phyloP scores from a whole-genome alignment of 768 basidiomycete genomes.

The Leucocoprinus sp. region DNA sequence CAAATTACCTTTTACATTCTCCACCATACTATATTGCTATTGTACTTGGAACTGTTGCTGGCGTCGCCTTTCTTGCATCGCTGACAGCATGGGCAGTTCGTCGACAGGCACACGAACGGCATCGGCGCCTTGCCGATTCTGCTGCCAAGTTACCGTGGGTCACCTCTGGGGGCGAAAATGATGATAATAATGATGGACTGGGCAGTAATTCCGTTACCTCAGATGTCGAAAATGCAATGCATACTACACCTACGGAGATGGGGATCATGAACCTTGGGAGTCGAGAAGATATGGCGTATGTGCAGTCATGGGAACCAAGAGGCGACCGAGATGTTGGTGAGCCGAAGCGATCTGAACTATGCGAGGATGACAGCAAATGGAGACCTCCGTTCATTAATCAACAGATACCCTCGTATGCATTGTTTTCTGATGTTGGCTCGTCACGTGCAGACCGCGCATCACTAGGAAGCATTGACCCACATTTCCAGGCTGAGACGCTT shows the following conservation, averaged over 20 bases:
- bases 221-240: slow-evolving; percentile 15
- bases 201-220: slow-evolving; percentile 17
- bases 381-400: slow-evolving; percentile 15
- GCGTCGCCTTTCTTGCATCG: slow-evolving; percentile 35
- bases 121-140: slow-evolving; percentile 25
- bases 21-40: slow-evolving; percentile 44
- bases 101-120: slow-evolving; percentile 23
- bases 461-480: slow-evolving; percentile 3
- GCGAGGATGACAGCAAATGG: slow-evolving; percentile 15
- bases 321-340: slow-evolving; percentile 37
- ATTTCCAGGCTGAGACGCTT: slow-evolving; percentile 6
- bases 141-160: slow-evolving; percentile 27
- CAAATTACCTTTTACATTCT: slow-evolving; percentile 19
- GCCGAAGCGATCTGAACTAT: slow-evolving; percentile 26
- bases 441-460: slow-evolving; percentile 3
- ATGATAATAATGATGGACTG: slow-evolving; percentile 17
- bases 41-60: slow-evolving; percentile 37
- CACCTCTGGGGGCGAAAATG: slow-evolving; percentile 7
- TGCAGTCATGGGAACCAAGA: slow-evolving; percentile 27
- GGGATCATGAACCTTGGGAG: slow-evolving; percentile 19
- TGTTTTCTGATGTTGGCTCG: slow-evolving; percentile 15
- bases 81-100: slow-evolving; percentile 44
- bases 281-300: slow-evolving; percentile 18
- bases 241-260: slow-evolving; percentile 11
- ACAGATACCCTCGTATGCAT: slow-evolving; percentile 16